Base-by-base conservation (phyloP, 306 rosid species). In the Cucurbita ficifolia region DNA sequence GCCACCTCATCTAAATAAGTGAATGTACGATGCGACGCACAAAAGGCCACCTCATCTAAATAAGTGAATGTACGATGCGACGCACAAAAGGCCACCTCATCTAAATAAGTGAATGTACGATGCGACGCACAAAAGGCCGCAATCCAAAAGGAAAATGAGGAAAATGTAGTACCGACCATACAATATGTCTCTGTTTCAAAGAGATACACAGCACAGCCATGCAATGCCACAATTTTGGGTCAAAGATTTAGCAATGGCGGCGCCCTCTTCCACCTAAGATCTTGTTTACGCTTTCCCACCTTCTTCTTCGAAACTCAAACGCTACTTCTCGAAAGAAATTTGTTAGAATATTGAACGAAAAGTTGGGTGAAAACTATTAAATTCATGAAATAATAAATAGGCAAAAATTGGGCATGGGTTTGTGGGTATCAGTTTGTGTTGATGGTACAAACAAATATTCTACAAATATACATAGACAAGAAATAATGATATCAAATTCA, bases 371-470 rank as follows among this genome's bases (percentile, higher is more conserved):
- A 57, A 24, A 21, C 38, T 9, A 75, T 79, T 77, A 67, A 82
- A 68, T 82, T 58, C 79, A 81, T 85, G 73, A n/a, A 48, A 56
- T 57, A 60, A 46, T 43, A 17, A 12, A 73, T 48, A 38, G 46
- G 75, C 84, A 85, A 85, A 82, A 82, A 82, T 77, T 35, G 82
- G 88, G 79, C 81, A 82, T 38, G 83, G 33, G 19, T 42, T 62
- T 40, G 49, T 39, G 53, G 39, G 29, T 12, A 40, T 19, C 21
- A 43, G 11, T 67, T 6, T 65, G 3, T 24, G 55, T 45, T 67
- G 18, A 43, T 45, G 51, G 57, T 56, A 73, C 35, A 33, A 75
- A 60, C 17, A 60, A 35, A 68, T 33, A 17, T 18, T 54, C 69
- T 38, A 60, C 58, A 60, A 58, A 60, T 59, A 39, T 45, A 45